Evolutionary conservation across 2,329 filamentous ascomycete species (phyloP).

Genomic region (Boeremia exigua): DNA sequence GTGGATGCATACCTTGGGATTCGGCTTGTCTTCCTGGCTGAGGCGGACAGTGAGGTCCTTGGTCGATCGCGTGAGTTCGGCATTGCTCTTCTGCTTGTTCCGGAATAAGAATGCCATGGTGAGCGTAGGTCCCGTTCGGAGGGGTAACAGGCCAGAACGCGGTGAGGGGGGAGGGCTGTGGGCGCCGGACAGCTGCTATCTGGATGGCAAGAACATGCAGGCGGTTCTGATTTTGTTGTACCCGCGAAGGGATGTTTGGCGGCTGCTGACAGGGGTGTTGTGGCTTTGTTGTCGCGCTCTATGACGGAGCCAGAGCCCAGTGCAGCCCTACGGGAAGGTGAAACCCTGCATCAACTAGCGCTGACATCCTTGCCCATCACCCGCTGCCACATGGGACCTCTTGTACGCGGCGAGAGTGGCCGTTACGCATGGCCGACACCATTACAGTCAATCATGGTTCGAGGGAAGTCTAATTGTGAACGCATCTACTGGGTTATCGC

Average conservation of each 20-base stretch:
- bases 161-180: constrained; percentile 29
- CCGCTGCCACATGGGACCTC: constrained; percentile 12
- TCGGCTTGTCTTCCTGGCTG: constrained; percentile 60
- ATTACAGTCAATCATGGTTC: too few relatives aligned
- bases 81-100: constrained; percentile 65
- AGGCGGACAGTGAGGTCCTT: constrained; percentile 69
- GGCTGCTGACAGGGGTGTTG: constrained; percentile 19
- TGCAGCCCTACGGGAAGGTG: constrained; percentile 7
- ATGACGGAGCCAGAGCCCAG: constrained; percentile 11
- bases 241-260: constrained; percentile 11
- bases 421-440: too few relatives aligned
- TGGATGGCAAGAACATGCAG: constrained; percentile 40
- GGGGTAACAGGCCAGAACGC: constrained; percentile 65
- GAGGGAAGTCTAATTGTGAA: too few relatives aligned
- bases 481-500: too few relatives aligned
- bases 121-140: constrained; percentile 61
- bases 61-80: constrained; percentile 67
- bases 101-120: constrained; percentile 75
- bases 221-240: constrained; percentile 20
- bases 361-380: constrained; percentile 9
- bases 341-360: constrained; percentile 18
- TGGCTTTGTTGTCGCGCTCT: constrained; percentile 31
- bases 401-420: background rate
- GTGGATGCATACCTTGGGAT: constrained; percentile 59
- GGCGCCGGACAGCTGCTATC: constrained; percentile 42